Conservation (phyloP, 2,329 filamentous ascomycete species). For the Ophiostoma tasmaniense region DNA sequence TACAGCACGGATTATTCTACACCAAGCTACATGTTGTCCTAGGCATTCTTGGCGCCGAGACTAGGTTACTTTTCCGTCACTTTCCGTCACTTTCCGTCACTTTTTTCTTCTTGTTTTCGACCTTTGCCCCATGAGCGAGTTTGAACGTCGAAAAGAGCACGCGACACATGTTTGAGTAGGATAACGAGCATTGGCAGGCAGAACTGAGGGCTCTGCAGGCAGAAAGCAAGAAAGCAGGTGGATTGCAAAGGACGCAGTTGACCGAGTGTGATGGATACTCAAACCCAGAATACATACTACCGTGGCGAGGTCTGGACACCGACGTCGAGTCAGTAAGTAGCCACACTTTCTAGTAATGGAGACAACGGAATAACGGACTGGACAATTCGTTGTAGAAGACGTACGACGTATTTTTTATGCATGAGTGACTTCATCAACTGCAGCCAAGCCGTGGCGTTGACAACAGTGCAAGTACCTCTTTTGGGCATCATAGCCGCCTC, state of each 20-base stretch:
- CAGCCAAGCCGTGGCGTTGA: neutral
- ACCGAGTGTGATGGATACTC: neutral
- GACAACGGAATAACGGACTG: neutral
- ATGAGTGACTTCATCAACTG: neutral
- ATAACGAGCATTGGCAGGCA: too few relatives aligned
- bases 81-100: neutral
- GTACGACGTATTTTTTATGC: too few relatives aligned
- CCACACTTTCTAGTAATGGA: neutral
- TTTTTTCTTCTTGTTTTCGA: neutral
- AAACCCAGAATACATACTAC: neutral
- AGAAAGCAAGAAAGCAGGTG: too few relatives aligned
- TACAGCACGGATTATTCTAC: neutral
- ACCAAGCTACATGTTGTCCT: neutral
- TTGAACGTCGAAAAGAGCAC: conserved; percentile 12
- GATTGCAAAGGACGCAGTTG: neutral
- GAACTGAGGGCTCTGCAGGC: too few relatives aligned
- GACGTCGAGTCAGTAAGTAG: neutral
- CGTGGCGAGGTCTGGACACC: neutral
- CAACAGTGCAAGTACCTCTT: neutral
- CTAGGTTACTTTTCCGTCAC: neutral
- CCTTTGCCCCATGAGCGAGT: conserved; percentile 1
- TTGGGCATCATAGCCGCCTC: neutral
- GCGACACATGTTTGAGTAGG: neutral
- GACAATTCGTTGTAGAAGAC: too few relatives aligned
- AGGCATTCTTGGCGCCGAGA: conserved; percentile 2